Evolutionary conservation across 2,329 filamentous ascomycete species (phyloP).

Genomic region (Beauveria caledonica): DNA sequence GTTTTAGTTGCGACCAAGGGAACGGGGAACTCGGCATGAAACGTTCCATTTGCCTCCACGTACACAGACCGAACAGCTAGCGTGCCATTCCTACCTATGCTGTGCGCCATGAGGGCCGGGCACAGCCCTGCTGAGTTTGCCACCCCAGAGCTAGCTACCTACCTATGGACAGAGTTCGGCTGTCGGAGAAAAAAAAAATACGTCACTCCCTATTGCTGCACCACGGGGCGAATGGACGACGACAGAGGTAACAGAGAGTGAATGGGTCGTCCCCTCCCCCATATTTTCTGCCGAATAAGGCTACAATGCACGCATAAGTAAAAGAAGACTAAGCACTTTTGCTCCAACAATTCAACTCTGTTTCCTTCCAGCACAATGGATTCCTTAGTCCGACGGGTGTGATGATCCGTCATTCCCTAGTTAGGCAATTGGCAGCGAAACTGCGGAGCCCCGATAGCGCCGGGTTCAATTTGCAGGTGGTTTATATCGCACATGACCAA

Average conservation of each 20-base stretch:
- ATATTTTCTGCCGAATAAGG: no score
- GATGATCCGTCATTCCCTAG: neutral
- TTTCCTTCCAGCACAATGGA: no score
- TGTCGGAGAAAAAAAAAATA: no score
- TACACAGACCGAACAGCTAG: neutral
- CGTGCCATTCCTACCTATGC: neutral
- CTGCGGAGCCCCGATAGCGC: neutral
- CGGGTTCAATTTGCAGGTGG: neutral
- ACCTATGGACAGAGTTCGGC: neutral
- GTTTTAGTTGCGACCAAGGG: no score
- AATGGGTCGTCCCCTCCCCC: no score
- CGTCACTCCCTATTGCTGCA: no score
- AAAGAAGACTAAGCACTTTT: no score
- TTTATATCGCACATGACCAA: neutral
- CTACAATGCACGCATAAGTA: no score
- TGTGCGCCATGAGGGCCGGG: neutral
- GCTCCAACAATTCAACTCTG: no score
- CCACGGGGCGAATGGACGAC: no score
- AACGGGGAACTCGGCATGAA: neutral
- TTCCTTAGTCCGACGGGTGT: neutral
- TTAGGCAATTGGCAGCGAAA: neutral
- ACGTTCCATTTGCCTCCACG: neutral
- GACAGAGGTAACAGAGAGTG: no score
- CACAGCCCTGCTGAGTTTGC: neutral
- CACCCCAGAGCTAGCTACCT: neutral